These are phyloP conservation scores for Cladosporium sp. DNA, from an alignment of 2,329 filamentous ascomycete genomes.

Conservation along the genomic window DNA sequence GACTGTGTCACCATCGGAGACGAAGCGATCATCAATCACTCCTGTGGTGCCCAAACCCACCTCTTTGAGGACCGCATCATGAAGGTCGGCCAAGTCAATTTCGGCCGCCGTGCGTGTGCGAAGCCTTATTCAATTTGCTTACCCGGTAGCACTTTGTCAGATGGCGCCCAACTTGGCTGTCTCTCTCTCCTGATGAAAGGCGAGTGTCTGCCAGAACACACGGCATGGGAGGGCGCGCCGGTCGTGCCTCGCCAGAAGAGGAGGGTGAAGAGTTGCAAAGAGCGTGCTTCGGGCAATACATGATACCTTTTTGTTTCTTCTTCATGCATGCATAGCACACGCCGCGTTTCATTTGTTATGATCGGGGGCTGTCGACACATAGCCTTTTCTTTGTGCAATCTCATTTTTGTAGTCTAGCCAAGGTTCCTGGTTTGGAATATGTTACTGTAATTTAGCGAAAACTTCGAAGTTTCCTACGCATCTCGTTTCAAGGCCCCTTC, in stretches of 20 bases:
- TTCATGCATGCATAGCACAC: neutral
- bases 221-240: conserved; percentile 21
- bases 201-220: conserved; percentile 17
- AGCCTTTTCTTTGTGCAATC: neutral
- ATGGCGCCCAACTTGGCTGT: conserved; percentile 20
- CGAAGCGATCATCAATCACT: conserved; percentile 20
- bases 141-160: conserved; percentile 17
- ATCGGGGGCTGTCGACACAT: neutral
- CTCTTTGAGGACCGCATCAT: conserved; percentile 26
- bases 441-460: too few relatives aligned
- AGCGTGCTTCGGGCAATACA: neutral
- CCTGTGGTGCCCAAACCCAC: conserved; percentile 22
- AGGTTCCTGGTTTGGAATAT: too few relatives aligned
- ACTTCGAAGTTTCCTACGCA: too few relatives aligned
- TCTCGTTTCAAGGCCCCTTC: neutral
- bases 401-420: neutral
- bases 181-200: conserved; percentile 23
- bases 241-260: conserved; percentile 15
- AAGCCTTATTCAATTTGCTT: conserved; percentile 23
- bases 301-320: neutral
- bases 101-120: conserved; percentile 17
- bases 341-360: neutral
- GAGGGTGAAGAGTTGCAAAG: neutral
- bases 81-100: conserved; percentile 20
- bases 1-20: conserved; percentile 24